phyloP scores from a whole-genome alignment of 2,329 filamentous ascomycete genomes.

The Microsporum audouinii region DNA sequence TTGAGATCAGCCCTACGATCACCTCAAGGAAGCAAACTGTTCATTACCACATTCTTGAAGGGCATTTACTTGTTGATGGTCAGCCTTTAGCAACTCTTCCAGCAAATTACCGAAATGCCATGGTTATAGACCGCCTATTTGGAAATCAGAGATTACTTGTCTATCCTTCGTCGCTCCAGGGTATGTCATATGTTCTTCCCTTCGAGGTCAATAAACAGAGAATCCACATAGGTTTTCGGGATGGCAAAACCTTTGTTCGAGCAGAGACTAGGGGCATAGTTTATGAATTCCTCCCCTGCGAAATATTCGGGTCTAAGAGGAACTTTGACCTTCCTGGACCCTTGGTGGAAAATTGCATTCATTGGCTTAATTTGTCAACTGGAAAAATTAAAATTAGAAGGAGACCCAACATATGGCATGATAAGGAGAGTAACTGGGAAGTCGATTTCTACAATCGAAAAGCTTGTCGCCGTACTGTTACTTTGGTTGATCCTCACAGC shows the following conservation, averaged over 20 bases:
- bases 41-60: constrained; percentile 25
- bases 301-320: constrained; percentile 17
- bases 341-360: constrained; percentile 33
- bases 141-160: constrained; percentile 13
- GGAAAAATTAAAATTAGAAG: constrained; percentile 22
- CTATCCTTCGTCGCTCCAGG: constrained; percentile 20
- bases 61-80: constrained; percentile 25
- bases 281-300: constrained; percentile 24
- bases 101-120: constrained; percentile 16
- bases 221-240: constrained; percentile 15
- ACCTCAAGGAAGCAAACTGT: constrained; percentile 7
- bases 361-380: constrained; percentile 36
- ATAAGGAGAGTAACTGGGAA: constrained; percentile 20
- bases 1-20: not conserved
- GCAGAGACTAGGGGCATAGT: constrained; percentile 11
- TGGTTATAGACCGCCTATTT: constrained; percentile 20
- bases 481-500: constrained; percentile 33
- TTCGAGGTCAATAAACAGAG: constrained; percentile 23
- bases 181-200: constrained; percentile 20
- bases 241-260: constrained; percentile 26
- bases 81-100: constrained; percentile 23
- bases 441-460: constrained; percentile 17
- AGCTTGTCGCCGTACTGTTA: constrained; percentile 20
- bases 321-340: constrained; percentile 20
- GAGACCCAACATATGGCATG: constrained; percentile 22